A percentile compares a stretch with the other conserved stretches of the same genome.
Conservation (phyloP, 2,329 filamentous ascomycete genomes). For the Ceratocystis cubensis region DNA sequence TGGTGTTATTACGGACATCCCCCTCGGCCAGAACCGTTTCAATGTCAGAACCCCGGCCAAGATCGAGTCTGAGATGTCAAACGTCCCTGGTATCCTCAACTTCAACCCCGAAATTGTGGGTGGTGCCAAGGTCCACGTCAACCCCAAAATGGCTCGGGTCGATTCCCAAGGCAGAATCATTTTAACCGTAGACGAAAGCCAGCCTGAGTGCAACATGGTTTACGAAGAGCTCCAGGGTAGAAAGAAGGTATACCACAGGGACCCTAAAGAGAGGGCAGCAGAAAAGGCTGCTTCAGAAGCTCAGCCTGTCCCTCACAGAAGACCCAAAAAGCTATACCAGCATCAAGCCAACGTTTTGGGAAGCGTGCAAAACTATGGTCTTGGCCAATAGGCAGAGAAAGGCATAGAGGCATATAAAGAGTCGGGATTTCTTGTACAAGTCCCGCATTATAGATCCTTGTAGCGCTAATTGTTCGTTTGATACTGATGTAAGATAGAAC, state of each 20-base stretch:
- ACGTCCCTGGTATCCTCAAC: constrained; percentile 18
- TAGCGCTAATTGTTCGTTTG: background rate
- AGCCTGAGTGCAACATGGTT: constrained; percentile 32
- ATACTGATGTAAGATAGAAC: constrained; percentile 19
- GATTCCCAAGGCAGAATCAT: constrained; percentile 40
- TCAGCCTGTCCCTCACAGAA: background rate
- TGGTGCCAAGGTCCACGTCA: constrained; percentile 43
- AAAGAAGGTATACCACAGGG: constrained; percentile 27
- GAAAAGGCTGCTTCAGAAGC: constrained; percentile 27
- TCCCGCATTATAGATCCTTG: background rate
- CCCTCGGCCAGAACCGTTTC: constrained; percentile 34
- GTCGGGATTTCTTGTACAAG: background rate
- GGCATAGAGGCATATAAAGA: background rate
- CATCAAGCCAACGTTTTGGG: constrained; percentile 25
- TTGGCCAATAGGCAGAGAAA: constrained; percentile 23
- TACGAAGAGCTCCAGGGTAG: constrained; percentile 35
- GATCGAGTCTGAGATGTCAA: constrained; percentile 21
- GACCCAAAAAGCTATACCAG: background rate
- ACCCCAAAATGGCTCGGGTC: constrained; percentile 33
- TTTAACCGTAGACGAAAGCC: constrained; percentile 33
- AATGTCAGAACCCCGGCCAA: constrained; percentile 26
- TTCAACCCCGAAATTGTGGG: constrained; percentile 38
- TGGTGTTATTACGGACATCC: constrained; percentile 39
- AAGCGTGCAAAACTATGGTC: constrained; percentile 31
- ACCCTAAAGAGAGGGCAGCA: constrained; percentile 25